Base-by-base conservation (phyloP, 352 stramenopile genomes). In the Phytophthora nicotianae region DNA sequence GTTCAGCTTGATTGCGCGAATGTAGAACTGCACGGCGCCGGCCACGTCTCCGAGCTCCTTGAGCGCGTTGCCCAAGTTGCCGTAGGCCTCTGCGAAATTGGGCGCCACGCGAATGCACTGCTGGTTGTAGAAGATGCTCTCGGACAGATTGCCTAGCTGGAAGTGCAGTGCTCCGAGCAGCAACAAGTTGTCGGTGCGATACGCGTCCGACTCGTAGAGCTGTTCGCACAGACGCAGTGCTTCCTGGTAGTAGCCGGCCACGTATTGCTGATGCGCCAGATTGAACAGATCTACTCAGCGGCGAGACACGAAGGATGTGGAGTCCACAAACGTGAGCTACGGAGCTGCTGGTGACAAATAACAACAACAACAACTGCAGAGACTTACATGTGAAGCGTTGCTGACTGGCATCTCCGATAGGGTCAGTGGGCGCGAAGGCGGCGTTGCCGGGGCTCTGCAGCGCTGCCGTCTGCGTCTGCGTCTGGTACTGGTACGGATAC, bases 111-210 rank as follows among this genome's bases (percentile, higher is more conserved):
- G 83, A 50, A 98, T 96, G 61, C 86, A 95, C 58, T 98, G 91
- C 68, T 98, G 90, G 67, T 98, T 98, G 83, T 97, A 98, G 65
- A 98, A 98, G 47, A 98, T 97, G 59, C 79, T 87, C 59, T 98
- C 92, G 7, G 75, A 87, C 47, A 97, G 90, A 69, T 98, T 96
- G 17, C 89, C 83, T 0, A 98, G 75, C 59, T 98, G 93, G 59
- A 98, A 98, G 70, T 98, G 94, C 33, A 97, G 67, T 21, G 95
- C 95, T 11, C 94, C 93, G 3, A 98, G 74, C 19, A 98, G 83
- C 46, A 98, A 69, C 20, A 98, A 67, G 58, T 97, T 97, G 58
- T 98, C 95, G 1, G 88, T 90, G 33, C 91, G 88, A 48, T 78
- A 92, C 9, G 92, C 79, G 62, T 97, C 88, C 29, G 78, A 75